A percentile compares a stretch with the other conserved stretches of the same genome.
These are phyloP conservation scores for Neurospora tetrasperma DNA, from an alignment of 495 filamentous ascomycete species.

Conservation along the genomic window DNA sequence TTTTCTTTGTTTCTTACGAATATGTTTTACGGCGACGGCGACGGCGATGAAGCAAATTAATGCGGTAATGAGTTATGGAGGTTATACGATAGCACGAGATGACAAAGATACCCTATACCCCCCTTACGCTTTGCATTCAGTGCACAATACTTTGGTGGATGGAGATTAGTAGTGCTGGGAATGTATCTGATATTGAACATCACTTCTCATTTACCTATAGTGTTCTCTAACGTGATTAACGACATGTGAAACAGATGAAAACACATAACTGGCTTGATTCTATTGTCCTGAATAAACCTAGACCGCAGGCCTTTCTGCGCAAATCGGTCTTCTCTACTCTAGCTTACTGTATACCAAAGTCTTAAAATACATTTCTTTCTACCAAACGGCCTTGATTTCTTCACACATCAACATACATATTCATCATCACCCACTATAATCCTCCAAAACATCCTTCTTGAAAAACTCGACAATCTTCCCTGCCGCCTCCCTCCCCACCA, in stretches of 20 bases:
- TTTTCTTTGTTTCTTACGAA: background rate
- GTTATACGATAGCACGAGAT: background rate
- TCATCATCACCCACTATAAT: slow-evolving; percentile 4
- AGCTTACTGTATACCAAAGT: background rate
- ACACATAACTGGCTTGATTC: background rate
- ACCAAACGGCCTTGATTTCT: too few relatives aligned
- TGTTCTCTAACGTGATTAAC: too few relatives aligned
- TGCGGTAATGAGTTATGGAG: background rate
- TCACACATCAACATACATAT: background rate
- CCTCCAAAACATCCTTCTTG: slow-evolving; percentile 59
- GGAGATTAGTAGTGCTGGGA: background rate
- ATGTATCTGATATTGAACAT: background rate
- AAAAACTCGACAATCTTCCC: slow-evolving; percentile 77
- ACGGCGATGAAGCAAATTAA: background rate
- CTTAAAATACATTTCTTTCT: too few relatives aligned
- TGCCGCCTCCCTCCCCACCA: slow-evolving; percentile 74
- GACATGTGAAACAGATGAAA: background rate
- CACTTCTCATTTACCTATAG: too few relatives aligned
- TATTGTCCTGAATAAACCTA: background rate
- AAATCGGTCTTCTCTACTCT: background rate
- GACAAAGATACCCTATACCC: background rate
- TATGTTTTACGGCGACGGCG: too few relatives aligned
- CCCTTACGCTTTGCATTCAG: background rate
- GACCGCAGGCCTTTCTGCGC: background rate
- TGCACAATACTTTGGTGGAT: background rate